Base-by-base conservation (phyloP, 1,284 basidiomycete species). In the Nidula niveotomentosa region DNA sequence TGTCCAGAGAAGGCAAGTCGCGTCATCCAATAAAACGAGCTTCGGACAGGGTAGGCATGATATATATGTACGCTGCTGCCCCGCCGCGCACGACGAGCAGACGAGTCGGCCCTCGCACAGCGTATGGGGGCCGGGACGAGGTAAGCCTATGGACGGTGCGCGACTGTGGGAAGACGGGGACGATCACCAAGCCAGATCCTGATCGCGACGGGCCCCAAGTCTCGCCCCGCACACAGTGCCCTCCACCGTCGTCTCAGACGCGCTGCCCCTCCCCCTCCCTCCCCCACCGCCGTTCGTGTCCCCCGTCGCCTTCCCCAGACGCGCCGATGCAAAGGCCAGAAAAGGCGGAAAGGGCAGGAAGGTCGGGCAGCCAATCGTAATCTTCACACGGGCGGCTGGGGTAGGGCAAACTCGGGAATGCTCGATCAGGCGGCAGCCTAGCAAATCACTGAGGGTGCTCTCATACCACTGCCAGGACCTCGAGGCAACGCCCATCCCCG, bases 341-440 rank as follows among this genome's bases (percentile, higher is more conserved):
- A 41, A 41, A 8, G 39, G 39, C 3, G 15, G 39, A 41, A 15
- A 6, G 39, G 30, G 30, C 30, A 30, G 30, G 4, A 30, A 5
- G 30, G 30, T 5, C 30, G 30, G 30, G 30, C 30, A 30, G 30
- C 30, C 30, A 3, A 30, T 30, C 30, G 30, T 41, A 41, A 41
- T 41, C 39, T 41, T 41, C 39, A 41, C 39, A 41, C 39, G 39
- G 39, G 13, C 30, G 30, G 30, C 30, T 30, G 30, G 15, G 12
- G 13, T 41, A 41, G 39, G 39, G 39, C 13, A 41, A 41, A 41
- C 39, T 41, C 39, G 39, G 39, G 39, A 41, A 41, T 41, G 13
- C 15, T 41, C 39, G 39, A 41, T 41, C 12, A 34, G 45, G 33
- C 10, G 36, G 33, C 33, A 47, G 53, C 51, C 53, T 55, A 45